Percentiles rank a stretch among this genome's conserved stretches.
Evolutionary conservation across 371 early-diverging fungal species (phyloP).

Genomic region (Cokeromyces recurvatus): DNA sequence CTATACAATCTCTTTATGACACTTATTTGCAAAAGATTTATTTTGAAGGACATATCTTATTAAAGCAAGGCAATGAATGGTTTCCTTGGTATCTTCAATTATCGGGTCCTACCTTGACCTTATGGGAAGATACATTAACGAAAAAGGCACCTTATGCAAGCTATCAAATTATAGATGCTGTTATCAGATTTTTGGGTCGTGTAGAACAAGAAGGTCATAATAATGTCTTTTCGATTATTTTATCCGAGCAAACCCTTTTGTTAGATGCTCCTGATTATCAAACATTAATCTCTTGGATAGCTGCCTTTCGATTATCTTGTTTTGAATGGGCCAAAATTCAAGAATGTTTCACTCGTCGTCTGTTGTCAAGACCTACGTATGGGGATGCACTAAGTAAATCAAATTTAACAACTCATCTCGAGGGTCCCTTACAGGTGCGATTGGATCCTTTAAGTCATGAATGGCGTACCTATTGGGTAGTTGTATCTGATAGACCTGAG

Average conservation of each 20-base stretch:
- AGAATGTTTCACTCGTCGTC: conserved; percentile 58
- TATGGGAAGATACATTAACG: conserved; percentile 38
- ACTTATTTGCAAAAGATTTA: conserved; percentile 62
- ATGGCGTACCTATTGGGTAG: conserved; percentile 53
- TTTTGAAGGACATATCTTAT: conserved; percentile 59
- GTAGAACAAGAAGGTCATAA: conserved; percentile 23
- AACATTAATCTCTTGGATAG: conserved; percentile 46
- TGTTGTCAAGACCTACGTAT: conserved; percentile 36
- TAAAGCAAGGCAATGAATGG: conserved; percentile 55
- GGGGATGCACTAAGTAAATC: conserved; percentile 11
- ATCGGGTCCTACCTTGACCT: conserved; percentile 48
- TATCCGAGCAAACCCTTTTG: conserved; percentile 50
- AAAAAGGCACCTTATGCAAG: conserved; percentile 11
- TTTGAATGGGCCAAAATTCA: conserved; percentile 62
- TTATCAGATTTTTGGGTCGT: conserved; percentile 38
- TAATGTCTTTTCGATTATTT: conserved; percentile 52
- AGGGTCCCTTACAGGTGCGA: conserved; percentile 47
- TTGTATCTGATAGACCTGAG: conserved; percentile 46
- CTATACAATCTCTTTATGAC: conserved; percentile 43
- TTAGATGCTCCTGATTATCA: conserved; percentile 41
- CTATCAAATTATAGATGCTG: conserved; percentile 53
- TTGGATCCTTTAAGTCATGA: conserved; percentile 50
- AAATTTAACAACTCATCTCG: conserved; percentile 19
- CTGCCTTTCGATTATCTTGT: conserved; percentile 63
- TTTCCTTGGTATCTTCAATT: conserved; percentile 60